Evolutionary conservation across 495 filamentous ascomycete species (phyloP), one percentile per base, ranked within the genome.

Genomic region (Extremus antarcticus): DNA sequence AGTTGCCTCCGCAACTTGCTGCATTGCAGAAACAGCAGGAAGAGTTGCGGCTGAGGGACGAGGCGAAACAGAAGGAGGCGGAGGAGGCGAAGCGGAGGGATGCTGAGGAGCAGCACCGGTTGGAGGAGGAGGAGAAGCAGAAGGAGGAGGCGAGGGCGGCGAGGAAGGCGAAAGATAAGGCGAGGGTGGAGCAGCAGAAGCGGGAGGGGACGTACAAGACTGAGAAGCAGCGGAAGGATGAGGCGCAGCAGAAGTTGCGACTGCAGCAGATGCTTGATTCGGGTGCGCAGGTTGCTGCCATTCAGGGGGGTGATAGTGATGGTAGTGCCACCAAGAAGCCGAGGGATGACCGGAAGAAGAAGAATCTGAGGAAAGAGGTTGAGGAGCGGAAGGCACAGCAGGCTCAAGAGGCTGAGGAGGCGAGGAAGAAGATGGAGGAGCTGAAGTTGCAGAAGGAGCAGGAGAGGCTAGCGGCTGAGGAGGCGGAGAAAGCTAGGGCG

Each of bases 161-260:
- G 47, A 95, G 86, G 77, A 97, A 95, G 75, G 88, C 94, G 67
- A 94, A 86, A 70, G 94, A 99, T 67, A 94, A 86, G 70, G 86
- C 95, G 70, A 91, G 80, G 74, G 89, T 94, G 58, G 94, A 99
- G 63, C 87, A 95, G 70, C 79, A 95, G 16, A 92, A 92, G 74
- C 90, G 81, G 66, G 90, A 95, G 70, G 94, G 94, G 63, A 96
- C 94, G 67, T 90, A 89, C 62, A 75, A 95, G 57, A 95, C 90
- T 59, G 92, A 95, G 69, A 88, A 91, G 25, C 90, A 99, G 70
- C 87, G 82, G 63, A 89, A 95, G 63, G 85, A 85, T 56, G 85
- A 91, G 68, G 81, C 82, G 24, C 79, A 80, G 56, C 85, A 89
- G 65, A 86, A 96, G 68, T 72, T 86, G 63, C 90, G 92, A 53